A percentile compares a stretch with the other conserved stretches of the same genome.
These are phyloP conservation scores for Fusarium torulosum DNA, from an alignment of 2,329 filamentous ascomycete genomes.

Conservation along the genomic window DNA sequence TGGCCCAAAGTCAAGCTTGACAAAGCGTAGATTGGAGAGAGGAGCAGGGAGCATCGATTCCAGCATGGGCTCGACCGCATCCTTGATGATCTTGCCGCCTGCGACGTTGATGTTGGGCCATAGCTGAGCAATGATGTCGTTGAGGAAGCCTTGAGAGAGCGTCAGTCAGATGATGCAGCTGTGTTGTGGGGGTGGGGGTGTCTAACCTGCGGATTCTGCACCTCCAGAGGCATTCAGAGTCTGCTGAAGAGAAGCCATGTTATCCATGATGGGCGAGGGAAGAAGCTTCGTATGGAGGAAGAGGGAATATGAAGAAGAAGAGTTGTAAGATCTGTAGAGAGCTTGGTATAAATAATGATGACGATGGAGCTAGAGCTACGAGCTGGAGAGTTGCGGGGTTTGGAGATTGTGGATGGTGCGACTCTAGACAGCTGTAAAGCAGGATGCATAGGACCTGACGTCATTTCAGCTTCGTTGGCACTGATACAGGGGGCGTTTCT, in stretches of 20 bases:
- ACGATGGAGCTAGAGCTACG: constrained; percentile 9
- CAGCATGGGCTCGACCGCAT: constrained; percentile 45
- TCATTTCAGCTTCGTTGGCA: constrained; percentile 19
- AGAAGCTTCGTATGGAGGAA: fast-evolving
- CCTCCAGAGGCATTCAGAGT: constrained; percentile 46
- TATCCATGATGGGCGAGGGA: constrained; percentile 33
- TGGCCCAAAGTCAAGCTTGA: constrained; percentile 43
- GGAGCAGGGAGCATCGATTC: constrained; percentile 44
- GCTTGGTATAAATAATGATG: constrained; percentile 9
- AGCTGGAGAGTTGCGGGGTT: constrained; percentile 25
- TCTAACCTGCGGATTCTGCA: constrained; percentile 44
- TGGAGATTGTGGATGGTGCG: not conserved
- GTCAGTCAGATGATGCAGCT: constrained; percentile 25
- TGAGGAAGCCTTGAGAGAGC: constrained; percentile 40
- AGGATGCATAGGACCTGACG: constrained; percentile 16
- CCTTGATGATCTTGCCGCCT: constrained; percentile 42
- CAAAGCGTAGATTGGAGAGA: constrained; percentile 39
- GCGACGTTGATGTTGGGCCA: constrained; percentile 49
- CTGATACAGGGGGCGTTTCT: constrained; percentile 14
- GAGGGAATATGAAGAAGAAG: not conserved
- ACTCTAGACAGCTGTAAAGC: constrained; percentile 10
- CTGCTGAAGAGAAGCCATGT: constrained; percentile 42
- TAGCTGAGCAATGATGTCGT: constrained; percentile 46
- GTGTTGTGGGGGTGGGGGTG: not conserved
- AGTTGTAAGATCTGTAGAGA: not conserved